A percentile compares a stretch with the other conserved stretches of the same genome.
phyloP scores from a whole-genome alignment of 2,329 filamentous ascomycete species.

The Sporothrix brasiliensis region DNA sequence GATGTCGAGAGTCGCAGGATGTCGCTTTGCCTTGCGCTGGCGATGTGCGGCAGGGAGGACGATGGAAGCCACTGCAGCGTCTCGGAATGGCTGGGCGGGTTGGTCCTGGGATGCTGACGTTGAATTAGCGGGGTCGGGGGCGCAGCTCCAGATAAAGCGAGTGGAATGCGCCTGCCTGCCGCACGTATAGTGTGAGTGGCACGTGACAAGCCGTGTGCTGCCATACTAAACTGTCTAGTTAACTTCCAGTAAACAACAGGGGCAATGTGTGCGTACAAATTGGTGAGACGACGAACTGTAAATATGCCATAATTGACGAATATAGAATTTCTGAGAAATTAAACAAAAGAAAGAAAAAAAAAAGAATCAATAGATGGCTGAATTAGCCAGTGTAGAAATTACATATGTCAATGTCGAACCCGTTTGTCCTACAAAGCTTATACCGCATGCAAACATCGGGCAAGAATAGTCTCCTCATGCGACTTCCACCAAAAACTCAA shows the following conservation, averaged over 20 bases:
- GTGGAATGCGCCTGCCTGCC: conserved; percentile 29
- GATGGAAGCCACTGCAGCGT: conserved; percentile 1
- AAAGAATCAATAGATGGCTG: neutral
- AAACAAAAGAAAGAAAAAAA: neutral
- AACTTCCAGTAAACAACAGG: neutral
- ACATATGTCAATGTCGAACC: neutral
- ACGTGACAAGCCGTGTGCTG: conserved; percentile 5
- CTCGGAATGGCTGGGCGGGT: conserved; percentile 26
- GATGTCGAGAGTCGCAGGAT: conserved; percentile 14
- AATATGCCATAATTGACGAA: neutral
- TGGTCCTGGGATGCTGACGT: conserved; percentile 26
- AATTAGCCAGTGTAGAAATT: neutral
- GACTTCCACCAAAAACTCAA: neutral
- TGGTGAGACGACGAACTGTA: neutral
- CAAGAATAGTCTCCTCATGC: neutral
- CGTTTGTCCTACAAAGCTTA: neutral
- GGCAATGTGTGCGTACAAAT: neutral
- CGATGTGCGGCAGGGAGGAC: neutral
- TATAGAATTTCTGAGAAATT: neutral
- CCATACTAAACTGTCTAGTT: neutral
- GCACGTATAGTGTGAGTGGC: neutral
- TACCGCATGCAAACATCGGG: neutral
- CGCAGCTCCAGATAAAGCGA: conserved; percentile 30
- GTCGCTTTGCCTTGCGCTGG: neutral
- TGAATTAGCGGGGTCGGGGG: conserved; percentile 32